Evolutionary conservation across 257 asterid species (phyloP).

Genomic region (Phtheirospermum japonicum): DNA sequence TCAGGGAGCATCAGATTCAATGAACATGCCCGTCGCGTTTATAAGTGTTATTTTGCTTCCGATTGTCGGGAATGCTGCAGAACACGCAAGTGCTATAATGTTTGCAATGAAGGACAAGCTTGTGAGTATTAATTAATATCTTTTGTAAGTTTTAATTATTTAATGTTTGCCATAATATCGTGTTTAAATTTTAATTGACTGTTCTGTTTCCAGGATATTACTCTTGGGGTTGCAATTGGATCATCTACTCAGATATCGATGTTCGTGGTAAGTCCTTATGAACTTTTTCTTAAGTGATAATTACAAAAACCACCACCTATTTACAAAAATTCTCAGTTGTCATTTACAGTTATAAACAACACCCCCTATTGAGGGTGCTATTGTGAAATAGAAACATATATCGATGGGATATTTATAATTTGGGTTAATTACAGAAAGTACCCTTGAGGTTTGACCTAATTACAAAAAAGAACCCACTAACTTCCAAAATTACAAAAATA

Average conservation of each 20-base stretch:
- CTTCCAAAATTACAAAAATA: no score
- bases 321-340: no score
- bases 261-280: slow-evolving; percentile 72
- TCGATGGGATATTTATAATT: not conserved
- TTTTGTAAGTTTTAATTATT: not conserved
- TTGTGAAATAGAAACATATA: no score
- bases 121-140: slow-evolving; percentile 35
- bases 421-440: not conserved
- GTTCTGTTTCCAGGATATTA: slow-evolving; percentile 36
- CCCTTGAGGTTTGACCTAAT: no score
- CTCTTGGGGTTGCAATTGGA: slow-evolving; percentile 95
- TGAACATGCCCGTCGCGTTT: slow-evolving; percentile 87
- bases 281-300: not conserved
- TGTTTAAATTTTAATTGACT: not conserved
- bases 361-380: no score
- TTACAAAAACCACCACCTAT: not conserved
- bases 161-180: not conserved
- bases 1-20: slow-evolving; percentile 89
- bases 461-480: no score
- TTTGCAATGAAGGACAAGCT: slow-evolving; percentile 98
- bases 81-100: slow-evolving; percentile 98
- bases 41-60: slow-evolving; percentile 93
- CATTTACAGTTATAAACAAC: no score
- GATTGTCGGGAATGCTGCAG: slow-evolving; percentile 95
- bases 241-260: slow-evolving; percentile 97